Evolutionary conservation across 2,329 filamentous ascomycete genomes (phyloP), one percentile per base, ranked within the genome.

Genomic region (Samsoniella hepiali): DNA sequence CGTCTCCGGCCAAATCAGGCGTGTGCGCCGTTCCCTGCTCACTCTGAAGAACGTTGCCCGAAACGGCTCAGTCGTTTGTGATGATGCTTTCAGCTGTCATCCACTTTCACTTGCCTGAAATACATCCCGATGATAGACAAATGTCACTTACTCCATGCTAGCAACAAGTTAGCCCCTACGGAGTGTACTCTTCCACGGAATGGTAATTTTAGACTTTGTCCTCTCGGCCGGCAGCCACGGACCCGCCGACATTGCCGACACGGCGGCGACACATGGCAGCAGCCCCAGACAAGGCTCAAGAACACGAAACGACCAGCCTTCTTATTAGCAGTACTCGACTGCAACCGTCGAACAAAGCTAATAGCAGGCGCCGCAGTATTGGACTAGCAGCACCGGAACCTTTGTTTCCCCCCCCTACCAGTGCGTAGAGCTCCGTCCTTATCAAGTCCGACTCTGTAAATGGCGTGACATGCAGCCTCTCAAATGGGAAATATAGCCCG

Each of bases 191-290:
- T 22, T 27, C n/a, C n/a, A 13, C 36, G 34, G 51, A 55, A 40
- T 47, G 32, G 32, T 22, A 34, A 34, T 57, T 22, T 45, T 57
- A 45, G 38, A 47, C 55, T 47, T 36, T 47, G 40, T 32, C 32
- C 31, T 58, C 56, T 58, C 56, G 56, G 56, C 56, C 56, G 56
- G 44, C 56, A 58, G 44, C n/a, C 22, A 38, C 44, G 32, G 56
- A 50, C 44, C 32, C 56, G 32, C 56, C 44, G 32, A 40, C 22
- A 22, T 45, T 47, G 55, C 40, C 55, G 32, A 47, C 44, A 29
- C 34, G 44, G 44, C 44, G 11, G 22, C 42, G n/a, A 15, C 42
- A 29, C 31, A 50, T 36, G 31, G 29, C 42, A 40, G 44, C 32
- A 58, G 13, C 22, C 31, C 55, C 42, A 45, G 15, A 17, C 32